Conservation (phyloP, 1,284 basidiomycete species). For the Cryptococcus sp. region DNA sequence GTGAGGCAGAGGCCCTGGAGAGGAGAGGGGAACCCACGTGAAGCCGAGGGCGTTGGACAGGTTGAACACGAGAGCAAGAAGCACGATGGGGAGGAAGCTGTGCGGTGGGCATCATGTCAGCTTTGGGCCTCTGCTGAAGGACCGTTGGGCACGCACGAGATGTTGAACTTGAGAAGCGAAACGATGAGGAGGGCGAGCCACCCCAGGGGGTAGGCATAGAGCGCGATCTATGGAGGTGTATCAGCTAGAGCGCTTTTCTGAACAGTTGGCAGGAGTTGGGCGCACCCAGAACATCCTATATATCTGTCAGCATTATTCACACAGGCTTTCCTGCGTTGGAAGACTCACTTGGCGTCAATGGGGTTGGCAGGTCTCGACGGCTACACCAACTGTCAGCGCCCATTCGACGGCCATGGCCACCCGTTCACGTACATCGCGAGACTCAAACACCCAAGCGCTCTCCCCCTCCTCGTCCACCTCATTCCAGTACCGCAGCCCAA, state of each 20-base stretch:
- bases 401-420: too few species aligned
- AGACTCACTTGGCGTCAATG: constrained; percentile 74
- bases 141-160: constrained; percentile 60
- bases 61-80: constrained; percentile 86
- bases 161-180: constrained; percentile 78
- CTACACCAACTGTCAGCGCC: constrained; percentile 53
- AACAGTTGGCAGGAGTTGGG: not conserved
- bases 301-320: not conserved
- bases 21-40: constrained; percentile 60
- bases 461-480: constrained; percentile 95
- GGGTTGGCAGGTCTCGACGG: constrained; percentile 85
- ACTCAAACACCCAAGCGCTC: constrained; percentile 93
- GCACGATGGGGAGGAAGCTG: constrained; percentile 78
- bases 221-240: constrained; percentile 60
- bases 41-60: constrained; percentile 87
- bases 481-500: constrained; percentile 93
- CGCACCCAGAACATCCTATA: constrained; percentile 84
- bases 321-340: not conserved
- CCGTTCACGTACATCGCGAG: constrained; percentile 70
- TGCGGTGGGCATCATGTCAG: not conserved
- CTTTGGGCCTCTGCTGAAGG: constrained; percentile 1
- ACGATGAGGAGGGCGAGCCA: constrained; percentile 84
- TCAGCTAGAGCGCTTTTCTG: not conserved
- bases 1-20: not conserved
- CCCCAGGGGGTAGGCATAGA: constrained; percentile 82